phyloP scores from a whole-genome alignment of 2,329 filamentous ascomycete species.

The Pyrenophora seminiperda region DNA sequence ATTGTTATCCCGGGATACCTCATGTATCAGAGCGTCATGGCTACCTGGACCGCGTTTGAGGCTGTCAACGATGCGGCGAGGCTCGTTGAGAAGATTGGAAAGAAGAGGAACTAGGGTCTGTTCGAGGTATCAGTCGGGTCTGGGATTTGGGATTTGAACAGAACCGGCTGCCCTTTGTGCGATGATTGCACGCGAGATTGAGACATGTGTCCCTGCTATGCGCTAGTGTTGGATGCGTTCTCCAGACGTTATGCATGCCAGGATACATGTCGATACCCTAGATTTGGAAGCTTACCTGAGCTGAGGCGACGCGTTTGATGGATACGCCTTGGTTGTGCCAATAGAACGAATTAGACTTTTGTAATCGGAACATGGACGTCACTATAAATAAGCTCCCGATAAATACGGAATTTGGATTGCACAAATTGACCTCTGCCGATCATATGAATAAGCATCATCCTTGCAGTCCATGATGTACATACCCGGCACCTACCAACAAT shows the following conservation, averaged over 20 bases:
- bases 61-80: conserved; percentile 45
- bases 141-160: too few relatives aligned
- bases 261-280: conserved; percentile 6
- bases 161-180: too few relatives aligned
- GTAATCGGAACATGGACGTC: neutral
- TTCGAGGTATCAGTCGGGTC: neutral
- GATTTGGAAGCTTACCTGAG: neutral
- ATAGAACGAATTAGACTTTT: conserved; percentile 1
- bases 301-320: neutral
- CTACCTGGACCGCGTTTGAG: conserved; percentile 41
- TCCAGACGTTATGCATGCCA: neutral
- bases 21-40: conserved; percentile 43
- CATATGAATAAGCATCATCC: conserved; percentile 4
- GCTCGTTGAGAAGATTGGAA: conserved; percentile 34
- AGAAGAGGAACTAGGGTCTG: conserved; percentile 37
- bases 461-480: neutral
- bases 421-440: neutral
- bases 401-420: too few relatives aligned
- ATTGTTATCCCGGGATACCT: conserved; percentile 61
- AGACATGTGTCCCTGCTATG: too few relatives aligned
- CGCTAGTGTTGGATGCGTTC: too few relatives aligned
- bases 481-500: too few relatives aligned
- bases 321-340: conserved; percentile 4
- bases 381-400: too few relatives aligned
- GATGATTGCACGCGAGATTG: too few relatives aligned